These are phyloP conservation scores for Pyrus betulifolia DNA, from an alignment of 306 rosid species.

Conservation along the genomic window DNA sequence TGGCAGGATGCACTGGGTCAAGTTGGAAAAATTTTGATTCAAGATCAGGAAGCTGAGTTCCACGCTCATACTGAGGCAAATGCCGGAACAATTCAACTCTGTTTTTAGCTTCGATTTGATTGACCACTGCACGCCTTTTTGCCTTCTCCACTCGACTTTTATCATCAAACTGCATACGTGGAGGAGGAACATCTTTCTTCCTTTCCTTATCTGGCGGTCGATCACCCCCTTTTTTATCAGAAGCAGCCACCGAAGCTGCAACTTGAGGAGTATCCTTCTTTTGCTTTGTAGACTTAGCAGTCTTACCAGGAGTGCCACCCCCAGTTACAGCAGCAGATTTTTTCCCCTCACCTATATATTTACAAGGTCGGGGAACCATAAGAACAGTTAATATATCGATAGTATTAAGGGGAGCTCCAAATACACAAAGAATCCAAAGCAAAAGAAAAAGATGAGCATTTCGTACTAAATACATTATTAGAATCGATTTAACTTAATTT, in stretches of 20 bases:
- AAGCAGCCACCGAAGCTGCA: conserved; percentile 29
- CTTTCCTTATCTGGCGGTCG: conserved; percentile 63
- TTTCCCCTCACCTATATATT: conserved; percentile 35
- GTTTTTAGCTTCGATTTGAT: conserved; percentile 74
- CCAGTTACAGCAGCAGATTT: conserved; percentile 34
- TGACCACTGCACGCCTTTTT: conserved; percentile 60
- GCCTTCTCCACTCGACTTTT: conserved; percentile 65
- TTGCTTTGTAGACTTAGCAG: conserved; percentile 28
- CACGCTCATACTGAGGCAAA: conserved; percentile 83
- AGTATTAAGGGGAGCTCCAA: background rate
- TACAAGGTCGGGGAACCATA: conserved; percentile 15
- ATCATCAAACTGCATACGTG: conserved; percentile 80
- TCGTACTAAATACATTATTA: background rate
- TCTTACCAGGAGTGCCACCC: conserved; percentile 28
- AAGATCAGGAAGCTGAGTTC: conserved; percentile 63
- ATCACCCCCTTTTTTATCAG: conserved; percentile 57
- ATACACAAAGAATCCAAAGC: background rate
- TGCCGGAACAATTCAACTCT: conserved; percentile 81
- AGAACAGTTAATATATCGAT: background rate
- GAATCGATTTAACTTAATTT: background rate
- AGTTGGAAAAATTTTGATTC: conserved; percentile 66
- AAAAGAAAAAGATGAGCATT: background rate
- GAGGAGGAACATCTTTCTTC: conserved; percentile 78
- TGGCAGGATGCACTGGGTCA: conserved; percentile 71
- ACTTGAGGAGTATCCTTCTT: conserved; percentile 41